Base-by-base conservation (phyloP, 345 rosid genomes). In the Gossypium anomalum region DNA sequence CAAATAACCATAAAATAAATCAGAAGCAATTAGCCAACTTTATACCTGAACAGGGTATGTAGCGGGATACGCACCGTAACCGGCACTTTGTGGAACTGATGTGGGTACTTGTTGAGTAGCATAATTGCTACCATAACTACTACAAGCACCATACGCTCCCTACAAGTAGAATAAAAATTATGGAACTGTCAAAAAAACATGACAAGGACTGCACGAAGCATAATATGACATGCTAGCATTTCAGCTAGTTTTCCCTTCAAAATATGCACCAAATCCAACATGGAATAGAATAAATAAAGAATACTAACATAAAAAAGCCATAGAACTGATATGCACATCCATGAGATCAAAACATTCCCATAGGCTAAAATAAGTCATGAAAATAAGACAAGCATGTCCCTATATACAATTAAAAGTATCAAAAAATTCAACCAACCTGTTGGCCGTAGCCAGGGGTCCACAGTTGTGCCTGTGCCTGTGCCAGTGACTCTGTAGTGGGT, bases 361-460 rank as follows among this genome's bases (percentile, higher is more conserved):
- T 13, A 56, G 23, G 51, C 60, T 56, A 56, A 13, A 56, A 20
- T 20, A 56, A 38, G 14, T 58, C 49, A 72, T 15, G 41, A 57
- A 34, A 41, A 41, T 53, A 56, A n/a, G 4, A 41, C 68, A 17
- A 64, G 68, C 15, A 17, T 63, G 12, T 17, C 11, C 13, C 10
- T 20, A 6, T 19, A 63, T 63, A 8, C 48, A 63, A 63, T 16
- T 29, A 34, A 29, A 34, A 62, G 14, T 29, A 34, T 66, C 53
- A 51, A 38, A 25, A 25, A 76, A 9, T 2, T 71, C 15, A 77
- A 69, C 16, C n/a, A 70, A 88, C 94, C 84, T 86, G 98, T 75
- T 95, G 99, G 72, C 86, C 81, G 85, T 91, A 95, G 71, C 86
- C 89, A 17, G 97, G 90, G 75, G 87, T 79, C 93, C 93, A 91